Conservation (phyloP, 495 filamentous ascomycete genomes). For the Thermothielavioides terrestris region DNA sequence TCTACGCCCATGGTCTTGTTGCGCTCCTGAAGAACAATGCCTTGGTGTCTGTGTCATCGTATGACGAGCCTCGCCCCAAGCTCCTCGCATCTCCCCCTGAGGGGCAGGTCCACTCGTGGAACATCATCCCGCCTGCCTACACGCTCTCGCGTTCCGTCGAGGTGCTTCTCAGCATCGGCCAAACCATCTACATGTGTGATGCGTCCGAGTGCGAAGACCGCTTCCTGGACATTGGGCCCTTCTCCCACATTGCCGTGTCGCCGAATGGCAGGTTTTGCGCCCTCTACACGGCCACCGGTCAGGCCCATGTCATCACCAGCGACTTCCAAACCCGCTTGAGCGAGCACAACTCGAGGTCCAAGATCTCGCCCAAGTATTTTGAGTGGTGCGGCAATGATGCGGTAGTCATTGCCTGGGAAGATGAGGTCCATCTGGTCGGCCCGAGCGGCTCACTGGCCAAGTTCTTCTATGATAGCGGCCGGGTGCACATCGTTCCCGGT, state of each 20-base stretch:
- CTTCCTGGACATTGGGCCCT: constrained; percentile 81
- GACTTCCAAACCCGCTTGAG: constrained; percentile 88
- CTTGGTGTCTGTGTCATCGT: constrained; percentile 76
- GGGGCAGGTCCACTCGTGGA: constrained; percentile 79
- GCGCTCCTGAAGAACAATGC: constrained; percentile 86
- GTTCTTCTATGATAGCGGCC: constrained; percentile 76
- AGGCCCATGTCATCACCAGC: constrained; percentile 85
- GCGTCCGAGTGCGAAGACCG: constrained; percentile 84
- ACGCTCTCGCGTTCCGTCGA: constrained; percentile 94
- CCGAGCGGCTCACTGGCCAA: constrained; percentile 70
- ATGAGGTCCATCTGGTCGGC: constrained; percentile 93
- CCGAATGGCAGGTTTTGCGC: constrained; percentile 83
- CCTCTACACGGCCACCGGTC: constrained; percentile 76
- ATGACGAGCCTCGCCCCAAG: constrained; percentile 84
- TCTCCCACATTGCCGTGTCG: constrained; percentile 80
- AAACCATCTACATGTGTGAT: constrained; percentile 81
- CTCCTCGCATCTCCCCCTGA: constrained; percentile 69
- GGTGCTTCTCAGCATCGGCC: constrained; percentile 75
- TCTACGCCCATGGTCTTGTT: constrained; percentile 87
- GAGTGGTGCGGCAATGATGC: constrained; percentile 97
- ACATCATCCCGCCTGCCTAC: constrained; percentile 77
- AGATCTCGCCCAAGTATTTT: constrained; percentile 76
- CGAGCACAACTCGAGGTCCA: constrained; percentile 82
- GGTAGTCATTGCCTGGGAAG: constrained; percentile 91
- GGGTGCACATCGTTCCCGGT: constrained; percentile 82